Conservation (phyloP, 805 yeast genomes). For the Teunomyces cretensis region DNA sequence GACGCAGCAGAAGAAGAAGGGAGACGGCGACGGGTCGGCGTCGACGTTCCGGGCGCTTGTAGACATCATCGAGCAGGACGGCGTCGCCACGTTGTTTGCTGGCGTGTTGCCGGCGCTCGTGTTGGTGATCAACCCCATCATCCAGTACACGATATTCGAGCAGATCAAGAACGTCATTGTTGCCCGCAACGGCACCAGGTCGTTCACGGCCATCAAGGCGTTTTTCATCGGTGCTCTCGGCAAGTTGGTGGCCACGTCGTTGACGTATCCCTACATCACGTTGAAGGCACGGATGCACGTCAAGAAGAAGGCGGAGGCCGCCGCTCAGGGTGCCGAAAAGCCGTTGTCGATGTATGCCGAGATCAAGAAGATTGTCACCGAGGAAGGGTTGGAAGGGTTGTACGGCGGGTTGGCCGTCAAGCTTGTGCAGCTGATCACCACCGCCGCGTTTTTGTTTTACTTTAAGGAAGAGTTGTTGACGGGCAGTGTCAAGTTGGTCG, state of each 20-base stretch:
- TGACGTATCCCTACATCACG: slow-evolving; percentile 91
- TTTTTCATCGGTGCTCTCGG: slow-evolving; percentile 87
- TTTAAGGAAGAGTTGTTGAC: slow-evolving; percentile 82
- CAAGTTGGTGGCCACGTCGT: slow-evolving; percentile 81
- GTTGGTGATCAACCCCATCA: slow-evolving; percentile 82
- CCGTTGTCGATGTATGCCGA: slow-evolving; percentile 46
- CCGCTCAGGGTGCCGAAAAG: neutral
- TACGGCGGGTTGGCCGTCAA: slow-evolving; percentile 82
- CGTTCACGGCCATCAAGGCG: slow-evolving; percentile 72
- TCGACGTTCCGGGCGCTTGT: slow-evolving; percentile 57
- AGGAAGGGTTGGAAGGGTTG: slow-evolving; percentile 74
- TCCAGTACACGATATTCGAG: slow-evolving; percentile 90
- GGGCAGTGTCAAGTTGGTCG: slow-evolving; percentile 55
- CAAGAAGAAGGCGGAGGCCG: slow-evolving; percentile 34
- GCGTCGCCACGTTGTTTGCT: slow-evolving; percentile 68
- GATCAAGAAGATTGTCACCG: slow-evolving; percentile 56
- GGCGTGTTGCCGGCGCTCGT: slow-evolving; percentile 89
- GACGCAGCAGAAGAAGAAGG: slow-evolving; percentile 42
- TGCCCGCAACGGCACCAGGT: slow-evolving; percentile 47
- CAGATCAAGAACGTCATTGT: slow-evolving; percentile 70
- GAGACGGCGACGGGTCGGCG: slow-evolving; percentile 23
- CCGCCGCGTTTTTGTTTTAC: slow-evolving; percentile 87
- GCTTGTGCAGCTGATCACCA: slow-evolving; percentile 76
- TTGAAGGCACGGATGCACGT: slow-evolving; percentile 87
- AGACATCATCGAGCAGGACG: slow-evolving; percentile 69